A percentile compares a stretch with the other conserved stretches of the same genome.
Evolutionary conservation across 1,284 basidiomycete genomes (phyloP).

Genomic region (Pisolithus thermaeus): DNA sequence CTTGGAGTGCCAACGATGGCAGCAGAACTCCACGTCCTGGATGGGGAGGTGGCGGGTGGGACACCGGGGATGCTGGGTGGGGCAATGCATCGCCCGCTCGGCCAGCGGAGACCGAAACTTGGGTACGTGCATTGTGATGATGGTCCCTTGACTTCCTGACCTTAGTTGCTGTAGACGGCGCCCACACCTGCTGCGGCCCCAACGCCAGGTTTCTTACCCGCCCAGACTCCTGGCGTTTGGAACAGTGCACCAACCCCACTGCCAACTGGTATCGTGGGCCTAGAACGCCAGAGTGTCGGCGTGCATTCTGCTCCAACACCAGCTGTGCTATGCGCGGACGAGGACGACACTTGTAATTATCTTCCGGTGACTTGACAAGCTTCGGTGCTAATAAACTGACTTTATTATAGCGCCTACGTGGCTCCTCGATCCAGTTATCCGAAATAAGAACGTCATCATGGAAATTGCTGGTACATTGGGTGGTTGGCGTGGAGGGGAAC

Average conservation of each 20-base stretch:
- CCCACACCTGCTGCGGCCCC: slow-evolving; percentile 52
- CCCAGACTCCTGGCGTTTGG: slow-evolving; percentile 29
- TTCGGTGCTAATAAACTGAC: slow-evolving; percentile 1
- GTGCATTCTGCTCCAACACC: slow-evolving; percentile 17
- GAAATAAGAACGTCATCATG: slow-evolving; percentile 41
- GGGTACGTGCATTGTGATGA: slow-evolving; percentile 22
- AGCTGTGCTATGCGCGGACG: slow-evolving; percentile 18
- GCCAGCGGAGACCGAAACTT: slow-evolving; percentile 28
- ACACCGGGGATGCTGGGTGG: slow-evolving; percentile 23
- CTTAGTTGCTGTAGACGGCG: slow-evolving; percentile 34
- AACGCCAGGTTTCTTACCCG: slow-evolving; percentile 41
- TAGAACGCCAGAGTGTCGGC: slow-evolving; percentile 8
- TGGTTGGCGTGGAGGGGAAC: slow-evolving; percentile 50
- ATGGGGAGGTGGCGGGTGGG: slow-evolving; percentile 23
- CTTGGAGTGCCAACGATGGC: slow-evolving; percentile 46
- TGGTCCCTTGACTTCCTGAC: slow-evolving; percentile 1
- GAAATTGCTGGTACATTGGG: slow-evolving; percentile 44
- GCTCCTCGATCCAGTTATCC: slow-evolving; percentile 25
- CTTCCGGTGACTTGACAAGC: background rate
- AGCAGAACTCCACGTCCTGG: slow-evolving; percentile 31
- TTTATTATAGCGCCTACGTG: slow-evolving; percentile 16
- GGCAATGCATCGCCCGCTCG: slow-evolving; percentile 33
- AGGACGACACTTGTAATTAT: slow-evolving; percentile 23
- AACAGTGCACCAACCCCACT: slow-evolving; percentile 34
- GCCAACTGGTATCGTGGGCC: slow-evolving; percentile 22